Conservation (phyloP, 75 land plant genomes). For the Adiantum capillusveneris region DNA sequence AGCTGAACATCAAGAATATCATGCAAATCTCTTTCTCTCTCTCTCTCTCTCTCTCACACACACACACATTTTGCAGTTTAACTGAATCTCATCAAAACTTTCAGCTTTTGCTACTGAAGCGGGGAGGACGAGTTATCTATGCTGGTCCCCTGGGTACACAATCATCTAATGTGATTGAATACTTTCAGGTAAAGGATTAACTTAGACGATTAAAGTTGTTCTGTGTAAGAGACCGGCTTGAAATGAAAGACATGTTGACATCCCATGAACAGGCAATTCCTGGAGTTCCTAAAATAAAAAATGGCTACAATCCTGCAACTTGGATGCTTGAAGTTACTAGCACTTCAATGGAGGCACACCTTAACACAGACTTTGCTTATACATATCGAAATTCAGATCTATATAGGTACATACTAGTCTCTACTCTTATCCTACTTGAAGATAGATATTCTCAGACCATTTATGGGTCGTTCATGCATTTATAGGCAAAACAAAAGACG, state of each 20-base stretch:
- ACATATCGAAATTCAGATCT: constrained; percentile 28
- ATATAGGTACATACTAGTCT: no score
- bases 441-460: not conserved
- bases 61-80: not conserved
- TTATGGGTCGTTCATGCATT: not conserved
- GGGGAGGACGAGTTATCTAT: constrained; percentile 47
- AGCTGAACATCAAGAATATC: no score
- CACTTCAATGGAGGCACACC: constrained; percentile 19
- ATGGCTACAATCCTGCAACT: constrained; percentile 45
- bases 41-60: no score
- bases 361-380: constrained; percentile 25
- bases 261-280: constrained; percentile 21
- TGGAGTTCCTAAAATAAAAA: constrained; percentile 38
- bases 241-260: no score
- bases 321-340: constrained; percentile 34
- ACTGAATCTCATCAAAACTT: not conserved
- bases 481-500: constrained; percentile 25
- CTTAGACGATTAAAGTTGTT: no score
- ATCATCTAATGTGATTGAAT: constrained; percentile 34
- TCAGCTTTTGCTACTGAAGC: constrained; percentile 41
- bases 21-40: no score
- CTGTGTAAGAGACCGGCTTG: no score
- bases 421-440: no score
- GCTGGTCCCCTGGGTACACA: constrained; percentile 40
- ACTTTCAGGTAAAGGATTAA: constrained; percentile 45